A percentile compares a stretch with the other conserved stretches of the same genome.
Conservation (phyloP, 2,329 filamentous ascomycete genomes). For the Beauveria caledonica region DNA sequence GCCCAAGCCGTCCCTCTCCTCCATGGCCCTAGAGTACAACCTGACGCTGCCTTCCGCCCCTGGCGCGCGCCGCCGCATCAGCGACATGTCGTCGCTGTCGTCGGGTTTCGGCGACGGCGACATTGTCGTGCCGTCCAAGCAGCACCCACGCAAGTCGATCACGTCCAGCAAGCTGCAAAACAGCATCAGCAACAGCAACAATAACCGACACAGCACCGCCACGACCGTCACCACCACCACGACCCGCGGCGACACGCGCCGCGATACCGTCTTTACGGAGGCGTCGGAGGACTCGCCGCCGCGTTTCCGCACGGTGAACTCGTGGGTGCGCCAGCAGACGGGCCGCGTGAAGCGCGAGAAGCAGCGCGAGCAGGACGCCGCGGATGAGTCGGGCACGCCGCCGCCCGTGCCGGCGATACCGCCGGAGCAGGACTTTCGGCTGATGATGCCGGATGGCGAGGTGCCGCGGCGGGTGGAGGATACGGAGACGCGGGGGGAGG, state of each 20-base stretch:
- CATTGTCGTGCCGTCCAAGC: slow-evolving; percentile 38
- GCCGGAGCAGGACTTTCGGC: slow-evolving; percentile 36
- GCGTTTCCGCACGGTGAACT: slow-evolving; percentile 49
- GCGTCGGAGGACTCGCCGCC: slow-evolving; percentile 46
- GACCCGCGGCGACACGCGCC: slow-evolving; percentile 12
- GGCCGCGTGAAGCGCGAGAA: slow-evolving; percentile 42
- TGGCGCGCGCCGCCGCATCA: slow-evolving; percentile 34
- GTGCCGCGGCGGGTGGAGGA: slow-evolving; percentile 34
- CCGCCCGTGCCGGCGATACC: slow-evolving; percentile 35
- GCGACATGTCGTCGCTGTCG: slow-evolving; percentile 51
- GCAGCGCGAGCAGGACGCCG: slow-evolving; percentile 25
- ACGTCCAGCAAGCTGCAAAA: slow-evolving; percentile 1
- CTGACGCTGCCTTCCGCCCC: slow-evolving; percentile 28
- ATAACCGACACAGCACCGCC: slow-evolving; percentile 8
- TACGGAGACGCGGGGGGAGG: background rate
- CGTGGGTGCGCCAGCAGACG: slow-evolving; percentile 59
- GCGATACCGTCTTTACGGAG: slow-evolving; percentile 46
- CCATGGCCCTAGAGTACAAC: slow-evolving; percentile 4
- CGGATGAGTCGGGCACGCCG: slow-evolving; percentile 22
- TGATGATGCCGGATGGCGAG: slow-evolving; percentile 45
- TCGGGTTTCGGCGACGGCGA: slow-evolving; percentile 58
- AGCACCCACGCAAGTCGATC: slow-evolving; percentile 10
- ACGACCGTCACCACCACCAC: background rate
- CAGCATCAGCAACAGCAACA: background rate
- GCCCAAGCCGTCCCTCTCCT: slow-evolving; percentile 7